Conservation (phyloP, 2,329 filamentous ascomycete genomes). For the Exophiala xenobiotica region DNA sequence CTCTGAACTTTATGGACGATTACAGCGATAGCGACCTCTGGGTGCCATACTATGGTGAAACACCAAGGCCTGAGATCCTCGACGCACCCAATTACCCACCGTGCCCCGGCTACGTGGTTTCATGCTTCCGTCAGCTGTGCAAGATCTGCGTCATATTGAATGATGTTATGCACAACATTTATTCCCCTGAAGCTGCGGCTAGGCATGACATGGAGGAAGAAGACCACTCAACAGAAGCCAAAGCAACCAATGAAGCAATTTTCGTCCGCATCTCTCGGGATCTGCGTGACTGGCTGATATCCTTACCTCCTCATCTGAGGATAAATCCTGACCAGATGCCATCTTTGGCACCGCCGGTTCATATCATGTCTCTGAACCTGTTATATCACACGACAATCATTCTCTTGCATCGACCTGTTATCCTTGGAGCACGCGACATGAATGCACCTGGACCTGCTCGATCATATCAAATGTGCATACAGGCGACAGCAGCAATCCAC, state of each 20-base stretch:
- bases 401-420: conserved; percentile 55
- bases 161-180: conserved; percentile 47
- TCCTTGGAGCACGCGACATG: conserved; percentile 32
- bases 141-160: conserved; percentile 51
- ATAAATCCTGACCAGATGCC: conserved; percentile 38
- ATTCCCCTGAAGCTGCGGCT: conserved; percentile 43
- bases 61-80: conserved; percentile 21
- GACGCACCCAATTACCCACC: conserved; percentile 26
- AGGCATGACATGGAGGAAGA: conserved; percentile 33
- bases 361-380: conserved; percentile 47
- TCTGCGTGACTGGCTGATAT: conserved; percentile 44
- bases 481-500: conserved; percentile 31
- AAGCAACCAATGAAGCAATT: conserved; percentile 21
- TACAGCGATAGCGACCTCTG: conserved; percentile 33
- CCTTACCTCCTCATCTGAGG: conserved; percentile 45
- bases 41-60: conserved; percentile 34
- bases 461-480: conserved; percentile 30
- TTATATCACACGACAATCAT: conserved; percentile 55
- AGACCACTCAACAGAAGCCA: conserved; percentile 17
- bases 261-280: conserved; percentile 41
- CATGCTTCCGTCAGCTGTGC: conserved; percentile 33
- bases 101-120: conserved; percentile 32
- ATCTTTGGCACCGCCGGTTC: conserved; percentile 42
- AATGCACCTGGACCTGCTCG: conserved; percentile 17
- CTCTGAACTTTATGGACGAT: conserved; percentile 33